phyloP scores from a whole-genome alignment of 768 basidiomycete genomes.

The Sistotremastrum suecicum region DNA sequence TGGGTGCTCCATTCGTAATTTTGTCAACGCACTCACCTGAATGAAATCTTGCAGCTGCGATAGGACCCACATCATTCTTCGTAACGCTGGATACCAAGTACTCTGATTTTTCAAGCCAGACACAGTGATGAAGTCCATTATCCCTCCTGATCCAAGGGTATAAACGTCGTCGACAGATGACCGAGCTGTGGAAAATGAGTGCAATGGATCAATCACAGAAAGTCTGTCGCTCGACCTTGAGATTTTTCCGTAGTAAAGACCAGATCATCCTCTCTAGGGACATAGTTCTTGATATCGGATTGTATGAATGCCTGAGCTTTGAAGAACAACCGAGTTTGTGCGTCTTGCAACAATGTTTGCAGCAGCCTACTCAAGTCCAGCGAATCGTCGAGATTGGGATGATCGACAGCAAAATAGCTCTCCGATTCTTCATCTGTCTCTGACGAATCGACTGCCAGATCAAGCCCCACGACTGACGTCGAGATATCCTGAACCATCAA shows the following conservation, averaged over 20 bases:
- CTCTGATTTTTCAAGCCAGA: constrained; percentile 61
- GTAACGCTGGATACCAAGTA: constrained; percentile 86
- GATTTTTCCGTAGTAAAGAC: constrained; percentile 64
- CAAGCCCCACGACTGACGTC: constrained; percentile 17
- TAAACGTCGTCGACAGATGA: constrained; percentile 19
- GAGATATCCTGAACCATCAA: constrained; percentile 82
- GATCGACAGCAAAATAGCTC: constrained; percentile 16
- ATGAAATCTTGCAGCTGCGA: constrained; percentile 84
- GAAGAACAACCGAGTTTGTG: constrained; percentile 91
- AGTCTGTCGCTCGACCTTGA: constrained; percentile 38
- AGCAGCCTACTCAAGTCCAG: constrained; percentile 73
- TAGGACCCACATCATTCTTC: constrained; percentile 84
- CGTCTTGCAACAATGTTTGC: constrained; percentile 87
- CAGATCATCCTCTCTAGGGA: constrained; percentile 64
- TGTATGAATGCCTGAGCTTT: constrained; percentile 89
- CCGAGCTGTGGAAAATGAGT: constrained; percentile 1
- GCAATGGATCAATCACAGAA: not conserved
- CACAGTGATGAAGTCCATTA: constrained; percentile 54
- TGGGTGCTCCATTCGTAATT: not conserved
- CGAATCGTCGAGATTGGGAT: constrained; percentile 30
- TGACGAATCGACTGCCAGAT: constrained; percentile 14
- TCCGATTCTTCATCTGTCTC: constrained; percentile 16
- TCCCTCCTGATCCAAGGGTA: constrained; percentile 51
- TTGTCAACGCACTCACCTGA: constrained; percentile 40
- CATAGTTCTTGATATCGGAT: constrained; percentile 74